Percentiles rank a stretch among this genome's conserved stretches.
Evolutionary conservation across 495 filamentous ascomycete genomes (phyloP).

Genomic region (Tuber borchii): DNA sequence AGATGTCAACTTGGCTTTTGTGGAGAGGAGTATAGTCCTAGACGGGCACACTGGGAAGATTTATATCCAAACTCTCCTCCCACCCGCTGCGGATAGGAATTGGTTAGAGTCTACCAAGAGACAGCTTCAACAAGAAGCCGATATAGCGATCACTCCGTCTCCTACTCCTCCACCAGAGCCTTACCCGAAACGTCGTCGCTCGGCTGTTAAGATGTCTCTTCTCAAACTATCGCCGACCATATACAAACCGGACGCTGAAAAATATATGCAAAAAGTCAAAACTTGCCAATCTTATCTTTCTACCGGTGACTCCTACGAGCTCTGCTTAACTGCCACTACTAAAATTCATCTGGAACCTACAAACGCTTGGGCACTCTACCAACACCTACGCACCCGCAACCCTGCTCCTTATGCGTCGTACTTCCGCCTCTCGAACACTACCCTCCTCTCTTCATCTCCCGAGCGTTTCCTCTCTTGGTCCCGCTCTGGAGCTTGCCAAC

Average conservation of each 20-base stretch:
- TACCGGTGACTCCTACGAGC: slow-evolving; percentile 82
- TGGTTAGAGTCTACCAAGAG: slow-evolving; percentile 24
- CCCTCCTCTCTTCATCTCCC: slow-evolving; percentile 77
- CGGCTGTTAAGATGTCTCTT: slow-evolving; percentile 47
- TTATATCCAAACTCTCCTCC: slow-evolving; percentile 59
- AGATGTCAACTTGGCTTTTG: slow-evolving; percentile 71
- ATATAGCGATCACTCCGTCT: slow-evolving; percentile 26
- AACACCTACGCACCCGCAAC: slow-evolving; percentile 61
- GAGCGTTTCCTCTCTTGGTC: slow-evolving; percentile 82
- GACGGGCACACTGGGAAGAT: slow-evolving; percentile 59
- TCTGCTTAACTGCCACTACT: slow-evolving; percentile 78
- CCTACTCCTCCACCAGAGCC: slow-evolving; percentile 28
- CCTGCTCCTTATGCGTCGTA: slow-evolving; percentile 84
- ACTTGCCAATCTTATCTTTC: slow-evolving; percentile 64
- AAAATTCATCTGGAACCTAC: slow-evolving; percentile 49
- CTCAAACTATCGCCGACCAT: slow-evolving; percentile 30
- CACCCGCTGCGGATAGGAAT: slow-evolving; percentile 41
- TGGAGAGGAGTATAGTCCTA: slow-evolving; percentile 71
- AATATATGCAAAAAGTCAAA: slow-evolving; percentile 45
- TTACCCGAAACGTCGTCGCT: slow-evolving; percentile 40
- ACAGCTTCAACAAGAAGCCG: slow-evolving; percentile 23
- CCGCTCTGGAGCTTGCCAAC: slow-evolving; percentile 52
- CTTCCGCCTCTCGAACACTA: slow-evolving; percentile 60
- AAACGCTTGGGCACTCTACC: slow-evolving; percentile 63
- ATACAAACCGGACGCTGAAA: slow-evolving; percentile 49